Evolutionary conservation across 2,329 filamentous ascomycete species (phyloP), one percentile per base, ranked within the genome.

Genomic region (Didymella sp.): DNA sequence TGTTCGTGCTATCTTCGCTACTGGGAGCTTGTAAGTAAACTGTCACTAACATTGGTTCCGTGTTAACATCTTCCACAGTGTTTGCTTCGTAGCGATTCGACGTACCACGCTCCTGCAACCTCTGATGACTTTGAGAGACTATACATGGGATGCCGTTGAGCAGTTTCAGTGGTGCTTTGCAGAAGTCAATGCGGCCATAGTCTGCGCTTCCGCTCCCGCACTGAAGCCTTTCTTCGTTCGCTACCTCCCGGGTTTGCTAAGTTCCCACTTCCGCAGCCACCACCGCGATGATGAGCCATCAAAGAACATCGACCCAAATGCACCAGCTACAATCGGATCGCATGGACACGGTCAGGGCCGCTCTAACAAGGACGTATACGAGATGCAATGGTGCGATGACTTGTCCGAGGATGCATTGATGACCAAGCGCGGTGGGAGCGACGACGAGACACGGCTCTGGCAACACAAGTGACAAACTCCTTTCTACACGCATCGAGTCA

Each of bases 131-230:
- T 51, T 28, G 3, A 44, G 12, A 22, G 38, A 51, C n/a, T 51
- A 51, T 22, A 51, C 48, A 6, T 62, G 56, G 59, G 52, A 27
- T 21, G 52, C 56, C 6, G 56, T 60, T 21, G 45, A 60, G 19
- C 56, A 62, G 11, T 62, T 59, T 13, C 35, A 62, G n/a, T 62
- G 59, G 52, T 57, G 37, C 15, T 60, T 62, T 40, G 49, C 37
- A 2, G 59, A 62, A 54, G 59, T 60, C 35, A 55, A 62, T 24
- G 35, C 21, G 7, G 52, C 38, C n/a, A 51, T 62, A 33, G 19
- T 51, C 2, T 61, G 56, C 22, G 49, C 59, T 4, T 57, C 28
- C 33, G 49, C 48, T 12, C 51, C 52, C 15, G 56, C 49, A 15
- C 45, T 57, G 9, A 56, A 54, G 19, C 43, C 51, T 1, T 61